Percentiles rank a stretch among this genome's conserved stretches.
Conservation (phyloP, 78 protist species). For the Guillardia theta region DNA sequence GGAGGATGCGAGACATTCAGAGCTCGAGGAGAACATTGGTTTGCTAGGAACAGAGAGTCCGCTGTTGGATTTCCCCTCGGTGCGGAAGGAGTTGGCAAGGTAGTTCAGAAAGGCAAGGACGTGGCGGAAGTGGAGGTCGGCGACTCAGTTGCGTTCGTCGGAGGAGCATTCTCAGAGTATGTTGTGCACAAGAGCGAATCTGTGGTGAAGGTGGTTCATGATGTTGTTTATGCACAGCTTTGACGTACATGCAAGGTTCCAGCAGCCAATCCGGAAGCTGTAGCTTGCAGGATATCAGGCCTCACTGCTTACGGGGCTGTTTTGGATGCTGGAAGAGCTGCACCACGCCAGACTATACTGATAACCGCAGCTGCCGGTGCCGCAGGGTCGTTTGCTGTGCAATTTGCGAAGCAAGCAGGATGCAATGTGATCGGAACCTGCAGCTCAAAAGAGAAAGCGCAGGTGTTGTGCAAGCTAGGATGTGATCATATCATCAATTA, state of each 20-base stretch:
- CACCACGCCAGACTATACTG: not conserved
- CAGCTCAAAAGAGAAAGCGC: not conserved
- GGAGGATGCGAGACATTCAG: constrained; percentile 5
- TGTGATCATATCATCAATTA: not conserved
- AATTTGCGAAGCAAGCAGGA: not conserved
- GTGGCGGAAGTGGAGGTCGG: not conserved
- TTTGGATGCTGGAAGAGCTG: not conserved
- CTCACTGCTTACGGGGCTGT: not conserved
- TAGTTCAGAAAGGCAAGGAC: not conserved
- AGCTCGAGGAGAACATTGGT: not conserved
- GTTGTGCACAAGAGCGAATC: not conserved
- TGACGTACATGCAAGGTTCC: not conserved
- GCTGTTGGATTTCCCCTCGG: not conserved
- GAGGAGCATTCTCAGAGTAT: constrained; percentile 2
- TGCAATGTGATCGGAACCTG: not conserved
- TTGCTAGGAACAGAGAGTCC: not conserved
- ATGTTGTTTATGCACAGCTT: not conserved
- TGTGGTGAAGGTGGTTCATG: not conserved
- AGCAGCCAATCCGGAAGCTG: not conserved
- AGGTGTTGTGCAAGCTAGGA: not conserved
- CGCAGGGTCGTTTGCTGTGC: not conserved
- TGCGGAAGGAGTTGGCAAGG: not conserved
- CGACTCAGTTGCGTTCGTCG: not conserved
- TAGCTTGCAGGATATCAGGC: not conserved
- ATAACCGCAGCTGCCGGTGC: not conserved